Evolutionary conservation across 108 stramenopile species (phyloP), one percentile per base, ranked within the genome.

Genomic region (Nannochloropsis gaditana): DNA sequence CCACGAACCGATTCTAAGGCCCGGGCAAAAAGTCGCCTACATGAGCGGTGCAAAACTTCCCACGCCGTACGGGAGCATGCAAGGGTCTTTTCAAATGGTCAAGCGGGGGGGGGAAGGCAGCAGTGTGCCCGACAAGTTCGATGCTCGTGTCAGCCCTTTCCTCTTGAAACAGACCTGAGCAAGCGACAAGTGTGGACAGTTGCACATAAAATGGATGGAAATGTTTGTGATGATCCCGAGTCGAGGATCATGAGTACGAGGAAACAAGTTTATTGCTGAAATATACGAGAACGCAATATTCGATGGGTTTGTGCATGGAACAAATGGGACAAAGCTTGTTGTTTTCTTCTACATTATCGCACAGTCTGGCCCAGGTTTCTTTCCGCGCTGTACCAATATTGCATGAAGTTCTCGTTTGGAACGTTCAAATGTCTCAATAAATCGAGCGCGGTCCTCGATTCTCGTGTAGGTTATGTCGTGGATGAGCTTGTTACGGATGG

Each of bases 81-180:
- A 73, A n/a, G 59, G 59, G 19, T 73, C 59, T n/a, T 73, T 73
- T 73, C 59, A 73, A 73, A 73, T 73, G 59, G 59, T 73, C 59
- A 73, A 73, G 59, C 15, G n/a, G 59, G n/a, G 4, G 59, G 59
- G 59, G 59, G 59, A 73, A 73, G 59, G 59, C 6, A 73, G n/a
- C 59, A 73, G 59, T 6, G 59, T 73, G n/a, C 59, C 59, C 8
- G 59, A 73, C 59, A 73, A 73, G 59, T 73, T 73, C n/a, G 59
- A 73, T n/a, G 59, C 59, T n/a, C 59, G 59, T 15, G 59, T 73
- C 59, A 73, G 59, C 6, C 59, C 59, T 15, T 73, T 73, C n/a
- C 5, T 73, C n/a, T n/a, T 73, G 19, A 73, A 73, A n/a, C n/a
- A 73, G 59, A 73, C 19, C 31, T 31, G 31, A 31, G 31, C 31